Conservation (phyloP, 441 rosid genomes). For the Gossypium gossypioides region DNA sequence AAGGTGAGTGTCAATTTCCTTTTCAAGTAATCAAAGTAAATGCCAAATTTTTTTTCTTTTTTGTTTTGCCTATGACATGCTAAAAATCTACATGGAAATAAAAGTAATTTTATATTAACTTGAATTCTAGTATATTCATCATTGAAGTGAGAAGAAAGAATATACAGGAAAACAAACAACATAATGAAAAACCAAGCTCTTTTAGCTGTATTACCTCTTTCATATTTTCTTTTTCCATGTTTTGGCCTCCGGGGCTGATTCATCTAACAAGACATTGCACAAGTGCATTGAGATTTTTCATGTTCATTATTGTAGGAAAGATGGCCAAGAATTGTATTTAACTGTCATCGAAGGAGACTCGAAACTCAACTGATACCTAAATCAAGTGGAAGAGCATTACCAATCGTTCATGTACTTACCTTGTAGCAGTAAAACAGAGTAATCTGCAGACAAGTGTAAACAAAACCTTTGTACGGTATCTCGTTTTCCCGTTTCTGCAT, state of each 20-base stretch:
- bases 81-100: not conserved
- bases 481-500: not conserved
- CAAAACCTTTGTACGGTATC: not conserved
- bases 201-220: not conserved
- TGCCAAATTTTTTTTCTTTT: not conserved
- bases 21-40: not conserved
- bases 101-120: not conserved
- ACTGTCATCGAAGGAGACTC: not conserved
- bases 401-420: not conserved
- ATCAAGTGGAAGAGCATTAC: not conserved
- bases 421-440: not conserved
- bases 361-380: not conserved
- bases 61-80: not conserved
- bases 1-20: conserved; percentile 18
- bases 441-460: conserved; percentile 1
- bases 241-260: not conserved
- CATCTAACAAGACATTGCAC: not conserved
- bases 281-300: not conserved
- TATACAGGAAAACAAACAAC: not conserved
- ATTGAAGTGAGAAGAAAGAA: not conserved
- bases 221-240: not conserved
- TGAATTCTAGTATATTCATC: not conserved
- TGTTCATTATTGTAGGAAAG: not conserved
- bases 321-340: not conserved
- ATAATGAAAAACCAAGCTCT: not conserved